Conservation (phyloP, 2,329 filamentous ascomycete genomes). For the Neodidymelliopsis sp. region DNA sequence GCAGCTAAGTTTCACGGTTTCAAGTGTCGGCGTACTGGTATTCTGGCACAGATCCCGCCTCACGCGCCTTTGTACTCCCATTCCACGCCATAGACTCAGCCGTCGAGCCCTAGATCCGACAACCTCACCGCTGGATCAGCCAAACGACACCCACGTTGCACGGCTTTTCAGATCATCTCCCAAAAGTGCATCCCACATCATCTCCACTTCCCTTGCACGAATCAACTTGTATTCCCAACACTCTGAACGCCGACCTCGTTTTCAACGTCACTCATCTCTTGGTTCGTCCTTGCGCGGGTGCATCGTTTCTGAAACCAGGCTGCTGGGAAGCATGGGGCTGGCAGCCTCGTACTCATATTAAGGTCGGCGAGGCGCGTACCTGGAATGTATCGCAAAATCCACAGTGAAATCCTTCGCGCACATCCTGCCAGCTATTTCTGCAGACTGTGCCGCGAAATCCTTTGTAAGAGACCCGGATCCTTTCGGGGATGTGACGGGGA, state of each 20-base stretch:
- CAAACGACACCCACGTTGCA: slow-evolving; percentile 14
- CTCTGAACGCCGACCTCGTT: slow-evolving; percentile 7
- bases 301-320: slow-evolving; percentile 2
- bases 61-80: slow-evolving; percentile 5
- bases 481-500: slow-evolving; percentile 7
- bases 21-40: not conserved
- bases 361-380: slow-evolving; percentile 13
- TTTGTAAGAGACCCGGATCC: not conserved
- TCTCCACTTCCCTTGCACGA: slow-evolving; percentile 19
- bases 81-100: slow-evolving; percentile 11
- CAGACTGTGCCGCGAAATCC: not conserved
- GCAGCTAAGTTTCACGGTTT: not conserved
- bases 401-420: slow-evolving; percentile 9
- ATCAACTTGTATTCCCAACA: slow-evolving; percentile 14
- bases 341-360: not conserved
- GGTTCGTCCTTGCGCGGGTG: slow-evolving; percentile 7
- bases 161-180: not conserved
- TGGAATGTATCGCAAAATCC: slow-evolving; percentile 11
- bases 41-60: not conserved
- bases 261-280: slow-evolving; percentile 7
- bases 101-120: slow-evolving; percentile 5
- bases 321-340: slow-evolving; percentile 12
- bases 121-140: slow-evolving; percentile 16
- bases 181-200: slow-evolving; percentile 11
- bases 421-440: slow-evolving; percentile 12